These are phyloP conservation scores for Pulicaria dysenterica DNA, from an alignment of 129 eudicot genomes.

Conservation along the genomic window DNA sequence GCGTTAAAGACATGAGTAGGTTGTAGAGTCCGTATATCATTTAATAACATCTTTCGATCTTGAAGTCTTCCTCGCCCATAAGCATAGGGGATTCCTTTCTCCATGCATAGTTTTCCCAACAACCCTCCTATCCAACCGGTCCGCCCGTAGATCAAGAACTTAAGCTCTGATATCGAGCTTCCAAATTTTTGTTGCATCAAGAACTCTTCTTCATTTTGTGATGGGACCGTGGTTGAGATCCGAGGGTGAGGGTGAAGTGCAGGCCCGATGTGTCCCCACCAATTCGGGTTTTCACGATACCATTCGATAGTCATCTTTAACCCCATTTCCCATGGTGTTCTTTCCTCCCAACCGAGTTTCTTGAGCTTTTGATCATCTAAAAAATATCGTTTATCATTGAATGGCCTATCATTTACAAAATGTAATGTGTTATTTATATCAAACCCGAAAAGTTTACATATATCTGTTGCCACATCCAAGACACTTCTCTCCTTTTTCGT, in stretches of 20 bases:
- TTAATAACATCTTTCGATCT: constrained; percentile 34
- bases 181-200: constrained; percentile 31
- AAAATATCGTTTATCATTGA: constrained; percentile 54
- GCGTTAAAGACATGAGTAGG: constrained; percentile 47
- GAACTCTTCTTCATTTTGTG: constrained; percentile 33
- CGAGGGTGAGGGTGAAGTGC: constrained; percentile 55
- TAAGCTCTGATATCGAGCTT: constrained; percentile 17
- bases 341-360: constrained; percentile 50
- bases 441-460: constrained; percentile 45
- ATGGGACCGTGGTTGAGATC: constrained; percentile 18
- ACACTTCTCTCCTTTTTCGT: constrained; percentile 51
- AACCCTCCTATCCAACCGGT: constrained; percentile 49
- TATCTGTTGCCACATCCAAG: constrained; percentile 47
- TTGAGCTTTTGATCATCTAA: constrained; percentile 49
- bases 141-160: constrained; percentile 46
- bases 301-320: constrained; percentile 45
- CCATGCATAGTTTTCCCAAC: constrained; percentile 37
- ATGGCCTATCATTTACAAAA: constrained; percentile 51
- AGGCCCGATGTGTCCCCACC: constrained; percentile 54
- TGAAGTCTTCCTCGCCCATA: constrained; percentile 42
- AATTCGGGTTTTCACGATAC: constrained; percentile 49
- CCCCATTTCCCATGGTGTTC: constrained; percentile 52
- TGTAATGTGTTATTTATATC: constrained; percentile 27
- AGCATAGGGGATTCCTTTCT: constrained; percentile 37
- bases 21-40: constrained; percentile 33